phyloP scores from a whole-genome alignment of 495 filamentous ascomycete species.

The Echria macrotheca region DNA sequence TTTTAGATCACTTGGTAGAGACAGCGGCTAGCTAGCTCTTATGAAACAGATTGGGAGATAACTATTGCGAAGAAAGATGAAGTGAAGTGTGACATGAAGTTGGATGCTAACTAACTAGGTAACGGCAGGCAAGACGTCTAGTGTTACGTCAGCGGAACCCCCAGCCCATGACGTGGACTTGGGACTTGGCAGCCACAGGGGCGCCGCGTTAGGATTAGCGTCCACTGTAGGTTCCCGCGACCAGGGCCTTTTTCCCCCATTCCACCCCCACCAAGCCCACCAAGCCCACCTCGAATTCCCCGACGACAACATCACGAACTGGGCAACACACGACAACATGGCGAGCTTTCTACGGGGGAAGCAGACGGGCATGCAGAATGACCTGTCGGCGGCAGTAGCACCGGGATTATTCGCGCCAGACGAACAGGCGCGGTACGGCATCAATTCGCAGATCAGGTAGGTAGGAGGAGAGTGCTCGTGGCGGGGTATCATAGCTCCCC shows the following conservation, averaged over 20 bases:
- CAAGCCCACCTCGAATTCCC: no score
- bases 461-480: slow-evolving; percentile 8
- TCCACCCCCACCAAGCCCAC: no score
- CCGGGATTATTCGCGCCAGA: slow-evolving; percentile 75
- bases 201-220: background rate
- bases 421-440: slow-evolving; percentile 76
- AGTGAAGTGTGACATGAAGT: no score
- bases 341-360: slow-evolving; percentile 83
- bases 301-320: no score
- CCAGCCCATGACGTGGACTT: background rate
- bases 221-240: no score
- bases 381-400: slow-evolving; percentile 74
- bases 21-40: no score
- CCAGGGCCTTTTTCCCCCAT: no score
- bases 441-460: slow-evolving; percentile 76
- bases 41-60: no score
- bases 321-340: slow-evolving; percentile 51
- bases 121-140: no score
- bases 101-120: no score
- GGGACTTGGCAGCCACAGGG: background rate
- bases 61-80: no score
- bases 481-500: slow-evolving; percentile 2
- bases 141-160: background rate
- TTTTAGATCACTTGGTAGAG: no score
- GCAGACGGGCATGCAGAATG: slow-evolving; percentile 86